Evolutionary conservation across 2,329 filamentous ascomycete genomes (phyloP).

Genomic region (Penicillium sp.): DNA sequence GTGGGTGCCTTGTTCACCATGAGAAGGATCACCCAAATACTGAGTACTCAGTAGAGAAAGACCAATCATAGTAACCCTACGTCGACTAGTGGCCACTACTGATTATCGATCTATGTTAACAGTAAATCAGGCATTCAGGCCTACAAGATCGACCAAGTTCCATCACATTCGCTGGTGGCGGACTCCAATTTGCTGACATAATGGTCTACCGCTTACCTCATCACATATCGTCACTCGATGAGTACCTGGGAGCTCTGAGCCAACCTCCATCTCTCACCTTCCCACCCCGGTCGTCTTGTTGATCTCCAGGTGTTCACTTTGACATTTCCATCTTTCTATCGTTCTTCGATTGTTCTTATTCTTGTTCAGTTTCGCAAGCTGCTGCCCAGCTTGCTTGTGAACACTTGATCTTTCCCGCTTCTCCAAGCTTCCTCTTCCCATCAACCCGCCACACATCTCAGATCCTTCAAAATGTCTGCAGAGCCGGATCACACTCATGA

Average conservation of each 20-base stretch:
- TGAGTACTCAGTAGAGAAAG: background rate
- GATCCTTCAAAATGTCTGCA: conserved; percentile 64
- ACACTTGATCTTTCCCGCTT: conserved; percentile 17
- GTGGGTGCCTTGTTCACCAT: background rate
- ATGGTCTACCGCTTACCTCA: conserved; percentile 32
- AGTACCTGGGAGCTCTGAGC: conserved; percentile 32
- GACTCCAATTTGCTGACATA: conserved; percentile 27
- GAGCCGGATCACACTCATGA: conserved; percentile 63
- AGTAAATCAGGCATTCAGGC: conserved; percentile 17
- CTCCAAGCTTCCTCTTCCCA: conserved; percentile 26
- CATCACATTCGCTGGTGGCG: conserved; percentile 38
- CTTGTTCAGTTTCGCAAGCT: conserved; percentile 12
- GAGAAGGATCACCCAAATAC: background rate
- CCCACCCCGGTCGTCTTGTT: conserved; percentile 12
- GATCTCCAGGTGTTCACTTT: conserved; percentile 14
- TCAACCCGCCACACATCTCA: conserved; percentile 22
- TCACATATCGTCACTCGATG: conserved; percentile 38
- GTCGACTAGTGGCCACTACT: background rate
- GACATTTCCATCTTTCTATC: conserved; percentile 13
- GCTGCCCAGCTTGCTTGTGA: conserved; percentile 23
- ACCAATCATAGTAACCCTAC: background rate
- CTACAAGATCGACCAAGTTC: conserved; percentile 35
- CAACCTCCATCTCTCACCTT: conserved; percentile 11
- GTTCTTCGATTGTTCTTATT: conserved; percentile 8
- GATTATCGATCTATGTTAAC: background rate